Evolutionary conservation across 2,329 filamentous ascomycete genomes (phyloP).

Genomic region (Drechslera avenae): DNA sequence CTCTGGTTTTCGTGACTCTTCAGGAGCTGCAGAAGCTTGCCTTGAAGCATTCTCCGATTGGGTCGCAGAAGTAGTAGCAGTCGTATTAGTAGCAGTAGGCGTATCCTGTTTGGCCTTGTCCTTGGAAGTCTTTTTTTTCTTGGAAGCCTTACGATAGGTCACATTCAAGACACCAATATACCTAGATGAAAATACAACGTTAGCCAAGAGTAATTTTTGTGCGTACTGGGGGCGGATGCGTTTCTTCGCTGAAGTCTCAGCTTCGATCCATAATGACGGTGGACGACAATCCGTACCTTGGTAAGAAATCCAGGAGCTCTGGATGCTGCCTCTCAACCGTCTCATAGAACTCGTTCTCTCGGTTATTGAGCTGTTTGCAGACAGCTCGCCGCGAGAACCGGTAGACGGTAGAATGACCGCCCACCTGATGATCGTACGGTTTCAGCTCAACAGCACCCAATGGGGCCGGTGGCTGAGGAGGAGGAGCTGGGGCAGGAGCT

Average conservation of each 20-base stretch:
- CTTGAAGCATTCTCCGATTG: conserved; percentile 25
- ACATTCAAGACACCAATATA: conserved; percentile 98
- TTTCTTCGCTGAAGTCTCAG: conserved; percentile 51
- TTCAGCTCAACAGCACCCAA: conserved; percentile 93
- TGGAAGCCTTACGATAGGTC: conserved; percentile 84
- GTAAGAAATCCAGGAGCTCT: conserved; percentile 86
- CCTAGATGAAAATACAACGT: conserved; percentile 55
- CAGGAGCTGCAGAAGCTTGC: conserved; percentile 20
- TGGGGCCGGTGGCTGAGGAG: conserved; percentile 59
- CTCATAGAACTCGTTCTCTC: conserved; percentile 99
- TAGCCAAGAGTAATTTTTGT: conserved; percentile 31
- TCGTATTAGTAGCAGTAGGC: conserved; percentile 16
- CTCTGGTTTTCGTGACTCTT: conserved; percentile 22
- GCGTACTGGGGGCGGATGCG: not conserved
- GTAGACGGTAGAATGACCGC: conserved; percentile 94
- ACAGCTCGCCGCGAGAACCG: conserved; percentile 93
- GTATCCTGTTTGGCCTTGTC: conserved; percentile 36
- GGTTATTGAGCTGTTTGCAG: conserved; percentile 97
- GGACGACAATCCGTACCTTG: conserved; percentile 59
- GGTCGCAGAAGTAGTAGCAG: conserved; percentile 15
- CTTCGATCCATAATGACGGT: conserved; percentile 35
- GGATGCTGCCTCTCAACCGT: conserved; percentile 90
- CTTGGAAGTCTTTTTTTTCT: conserved; percentile 58
- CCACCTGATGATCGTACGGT: conserved; percentile 96
- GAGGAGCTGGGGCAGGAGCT: conserved; percentile 23